Evolutionary conservation across 257 asterid species (phyloP).

Genomic region (Mitragyna speciosa): DNA sequence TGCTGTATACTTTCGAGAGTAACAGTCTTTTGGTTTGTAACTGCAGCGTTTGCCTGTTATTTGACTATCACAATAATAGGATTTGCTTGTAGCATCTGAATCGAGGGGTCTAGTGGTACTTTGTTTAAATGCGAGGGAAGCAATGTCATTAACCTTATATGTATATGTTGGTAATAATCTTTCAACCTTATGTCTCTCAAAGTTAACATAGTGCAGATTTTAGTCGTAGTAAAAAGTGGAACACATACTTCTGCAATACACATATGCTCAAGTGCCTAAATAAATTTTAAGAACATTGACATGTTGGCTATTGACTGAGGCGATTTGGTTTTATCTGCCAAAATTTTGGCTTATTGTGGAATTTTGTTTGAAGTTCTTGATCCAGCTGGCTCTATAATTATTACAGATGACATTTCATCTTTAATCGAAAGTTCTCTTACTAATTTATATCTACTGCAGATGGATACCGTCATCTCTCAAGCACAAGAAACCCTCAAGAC

Average conservation of each 20-base stretch:
- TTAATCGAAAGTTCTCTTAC: constrained; percentile 12
- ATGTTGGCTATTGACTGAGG: neutral
- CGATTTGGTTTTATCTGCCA: neutral
- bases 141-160: neutral
- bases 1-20: neutral
- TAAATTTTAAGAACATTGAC: neutral
- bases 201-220: neutral
- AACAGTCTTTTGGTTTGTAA: neutral
- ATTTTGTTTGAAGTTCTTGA: neutral
- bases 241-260: neutral
- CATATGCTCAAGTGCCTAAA: too few species aligned
- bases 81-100: neutral
- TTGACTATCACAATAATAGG: neutral
- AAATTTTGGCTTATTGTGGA: neutral
- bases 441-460: constrained; percentile 42
- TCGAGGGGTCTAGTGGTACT: neutral
- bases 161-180: too few species aligned
- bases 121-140: neutral
- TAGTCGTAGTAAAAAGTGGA: neutral
- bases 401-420: neutral
- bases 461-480: constrained; percentile 90
- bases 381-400: neutral
- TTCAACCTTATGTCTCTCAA: neutral
- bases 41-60: neutral
- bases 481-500: constrained; percentile 94